A percentile compares a stretch with the other conserved stretches of the same genome.
phyloP scores from a whole-genome alignment of 352 stramenopile species.

The Pythium sukuiense region DNA sequence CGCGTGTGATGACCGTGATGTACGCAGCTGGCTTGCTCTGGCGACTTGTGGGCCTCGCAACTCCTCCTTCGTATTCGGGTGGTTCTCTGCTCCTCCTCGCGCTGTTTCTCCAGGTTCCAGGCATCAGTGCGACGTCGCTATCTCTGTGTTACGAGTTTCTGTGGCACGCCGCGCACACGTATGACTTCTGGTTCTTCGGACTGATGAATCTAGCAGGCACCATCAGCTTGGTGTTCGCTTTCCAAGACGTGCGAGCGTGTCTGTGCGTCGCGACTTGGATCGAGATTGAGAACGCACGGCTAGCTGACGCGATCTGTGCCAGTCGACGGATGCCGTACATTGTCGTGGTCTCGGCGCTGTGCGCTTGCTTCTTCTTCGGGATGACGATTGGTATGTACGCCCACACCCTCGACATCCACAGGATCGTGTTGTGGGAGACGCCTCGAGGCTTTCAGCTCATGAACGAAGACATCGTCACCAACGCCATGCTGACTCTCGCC shows the following conservation, averaged over 20 bases:
- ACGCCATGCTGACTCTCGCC: conserved; percentile 1
- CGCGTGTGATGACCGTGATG: not conserved
- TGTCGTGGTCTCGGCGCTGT: not conserved
- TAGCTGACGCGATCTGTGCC: conserved; percentile 1
- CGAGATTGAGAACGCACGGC: conserved; percentile 10
- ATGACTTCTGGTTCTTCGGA: conserved; percentile 19
- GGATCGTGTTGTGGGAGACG: conserved; percentile 3
- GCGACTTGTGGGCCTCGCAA: not conserved
- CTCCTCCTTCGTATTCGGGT: not conserved
- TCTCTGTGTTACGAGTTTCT: conserved; percentile 9
- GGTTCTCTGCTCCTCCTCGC: not conserved
- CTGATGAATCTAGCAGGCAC: conserved; percentile 2
- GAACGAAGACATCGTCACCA: conserved; percentile 12
- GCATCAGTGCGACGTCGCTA: not conserved
- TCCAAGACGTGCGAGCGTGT: not conserved
- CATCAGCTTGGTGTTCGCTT: not conserved
- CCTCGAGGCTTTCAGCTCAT: not conserved
- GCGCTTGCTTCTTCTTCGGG: not conserved
- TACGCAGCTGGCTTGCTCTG: not conserved
- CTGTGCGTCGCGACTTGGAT: not conserved
- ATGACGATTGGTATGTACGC: not conserved
- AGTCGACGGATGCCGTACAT: not conserved
- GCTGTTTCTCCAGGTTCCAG: conserved; percentile 4
- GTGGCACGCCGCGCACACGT: not conserved
- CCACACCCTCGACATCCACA: not conserved